These are phyloP conservation scores for Excoecaria cochinchinensis DNA, from an alignment of 345 rosid species.

Conservation along the genomic window DNA sequence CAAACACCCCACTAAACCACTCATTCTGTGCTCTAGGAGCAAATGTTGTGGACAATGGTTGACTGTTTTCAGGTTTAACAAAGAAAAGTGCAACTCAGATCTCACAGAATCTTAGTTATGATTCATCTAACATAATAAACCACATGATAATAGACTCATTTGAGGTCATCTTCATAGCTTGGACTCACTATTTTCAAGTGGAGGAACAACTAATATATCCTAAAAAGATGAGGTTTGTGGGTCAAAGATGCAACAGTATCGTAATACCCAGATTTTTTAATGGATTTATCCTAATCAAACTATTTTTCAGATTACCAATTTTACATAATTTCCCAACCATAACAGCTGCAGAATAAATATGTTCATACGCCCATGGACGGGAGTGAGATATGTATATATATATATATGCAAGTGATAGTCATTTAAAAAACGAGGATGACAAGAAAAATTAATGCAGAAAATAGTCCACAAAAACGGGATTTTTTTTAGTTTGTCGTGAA, in stretches of 20 bases:
- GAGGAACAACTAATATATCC: constrained; percentile 17
- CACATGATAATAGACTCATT: too few species aligned
- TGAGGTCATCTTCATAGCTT: too few species aligned
- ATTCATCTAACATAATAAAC: constrained; percentile 10
- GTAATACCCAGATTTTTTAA: too few species aligned
- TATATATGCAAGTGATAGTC: too few species aligned
- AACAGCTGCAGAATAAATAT: neutral
- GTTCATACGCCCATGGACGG: too few species aligned
- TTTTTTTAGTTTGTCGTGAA: too few species aligned
- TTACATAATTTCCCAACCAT: neutral
- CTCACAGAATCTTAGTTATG: neutral
- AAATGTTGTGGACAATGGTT: neutral
- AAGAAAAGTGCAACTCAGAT: neutral
- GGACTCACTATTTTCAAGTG: constrained; percentile 7
- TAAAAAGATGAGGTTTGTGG: neutral
- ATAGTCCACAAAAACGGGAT: too few species aligned
- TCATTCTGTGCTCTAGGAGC: neutral
- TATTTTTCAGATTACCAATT: neutral
- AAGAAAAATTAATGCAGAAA: too few species aligned
- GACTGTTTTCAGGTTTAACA: constrained; percentile 6
- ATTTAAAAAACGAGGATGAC: too few species aligned
- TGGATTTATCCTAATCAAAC: neutral
- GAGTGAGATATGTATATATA: too few species aligned
- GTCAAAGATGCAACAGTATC: neutral
- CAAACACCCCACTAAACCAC: constrained; percentile 22